Conservation (phyloP, 2,329 filamentous ascomycete species). For the Paecilomyces dactylethromorphus region DNA sequence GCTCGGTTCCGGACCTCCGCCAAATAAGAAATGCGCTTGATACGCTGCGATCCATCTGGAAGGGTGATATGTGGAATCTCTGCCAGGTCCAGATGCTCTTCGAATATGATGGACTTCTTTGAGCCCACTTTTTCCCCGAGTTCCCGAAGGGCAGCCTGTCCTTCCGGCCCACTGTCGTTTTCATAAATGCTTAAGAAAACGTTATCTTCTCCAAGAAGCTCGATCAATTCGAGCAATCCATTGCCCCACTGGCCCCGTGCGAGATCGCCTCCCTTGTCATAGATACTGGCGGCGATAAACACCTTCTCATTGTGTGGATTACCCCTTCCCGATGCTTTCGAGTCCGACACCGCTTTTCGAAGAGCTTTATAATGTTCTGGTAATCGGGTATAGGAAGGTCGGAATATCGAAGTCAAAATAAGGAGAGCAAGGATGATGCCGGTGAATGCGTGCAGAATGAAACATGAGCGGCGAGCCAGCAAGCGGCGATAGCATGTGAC, state of each 20-base stretch:
- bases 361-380: slow-evolving; percentile 46
- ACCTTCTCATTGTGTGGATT: slow-evolving; percentile 57
- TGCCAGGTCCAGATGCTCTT: slow-evolving; percentile 52
- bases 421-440: slow-evolving; percentile 28
- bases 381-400: slow-evolving; percentile 51
- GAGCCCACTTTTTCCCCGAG: slow-evolving; percentile 47
- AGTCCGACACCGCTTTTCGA: slow-evolving; percentile 21
- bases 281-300: slow-evolving; percentile 68
- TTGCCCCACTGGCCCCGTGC: slow-evolving; percentile 59
- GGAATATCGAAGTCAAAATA: slow-evolving; percentile 41
- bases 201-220: slow-evolving; percentile 60
- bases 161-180: slow-evolving; percentile 57
- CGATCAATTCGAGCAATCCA: slow-evolving; percentile 54
- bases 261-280: slow-evolving; percentile 56
- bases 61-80: slow-evolving; percentile 54
- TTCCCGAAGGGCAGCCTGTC: slow-evolving; percentile 46
- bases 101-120: slow-evolving; percentile 51
- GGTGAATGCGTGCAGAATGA: slow-evolving; percentile 19
- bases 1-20: slow-evolving; percentile 68
- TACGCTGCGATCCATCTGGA: slow-evolving; percentile 53
- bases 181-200: slow-evolving; percentile 69
- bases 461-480: slow-evolving; percentile 23
- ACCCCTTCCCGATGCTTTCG: slow-evolving; percentile 34
- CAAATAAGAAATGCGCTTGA: slow-evolving; percentile 68
- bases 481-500: slow-evolving; percentile 19